Conservation (phyloP, 177 flowering plant genomes). For the Vitis hybrid region DNA sequence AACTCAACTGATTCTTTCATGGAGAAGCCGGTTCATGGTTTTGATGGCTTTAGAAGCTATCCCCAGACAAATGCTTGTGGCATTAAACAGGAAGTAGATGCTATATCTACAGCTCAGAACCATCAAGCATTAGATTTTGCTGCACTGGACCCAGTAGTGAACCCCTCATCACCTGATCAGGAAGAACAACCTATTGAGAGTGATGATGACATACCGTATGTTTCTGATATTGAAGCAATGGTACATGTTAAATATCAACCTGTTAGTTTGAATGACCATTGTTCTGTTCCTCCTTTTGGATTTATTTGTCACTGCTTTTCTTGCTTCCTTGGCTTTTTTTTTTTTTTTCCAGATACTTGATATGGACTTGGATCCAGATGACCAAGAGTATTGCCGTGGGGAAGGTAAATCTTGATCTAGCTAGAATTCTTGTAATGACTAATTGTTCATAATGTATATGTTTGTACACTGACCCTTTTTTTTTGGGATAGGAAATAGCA, state of each 20-base stretch:
- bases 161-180: conserved; percentile 34
- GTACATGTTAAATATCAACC: conserved; percentile 28
- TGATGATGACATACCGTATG: conserved; percentile 74
- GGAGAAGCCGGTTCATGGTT: conserved; percentile 26
- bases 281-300: background rate
- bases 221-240: conserved; percentile 92
- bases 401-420: conserved; percentile 47
- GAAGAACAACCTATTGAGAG: conserved; percentile 53
- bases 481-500: too few species aligned
- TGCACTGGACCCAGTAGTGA: conserved; percentile 27
- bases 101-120: conserved; percentile 15
- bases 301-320: background rate
- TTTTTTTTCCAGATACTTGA: conserved; percentile 69
- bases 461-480: background rate
- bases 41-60: conserved; percentile 21
- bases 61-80: conserved; percentile 16
- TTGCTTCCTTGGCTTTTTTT: background rate
- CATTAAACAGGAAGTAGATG: conserved; percentile 31
- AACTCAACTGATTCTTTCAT: conserved; percentile 14
- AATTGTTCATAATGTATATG: background rate
- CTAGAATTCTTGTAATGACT: background rate
- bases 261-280: background rate
- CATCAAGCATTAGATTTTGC: conserved; percentile 21
- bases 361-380: conserved; percentile 81
- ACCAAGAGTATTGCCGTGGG: conserved; percentile 40